Conservation (phyloP, 331 rosid genomes). For the Acacia pycnantha region DNA sequence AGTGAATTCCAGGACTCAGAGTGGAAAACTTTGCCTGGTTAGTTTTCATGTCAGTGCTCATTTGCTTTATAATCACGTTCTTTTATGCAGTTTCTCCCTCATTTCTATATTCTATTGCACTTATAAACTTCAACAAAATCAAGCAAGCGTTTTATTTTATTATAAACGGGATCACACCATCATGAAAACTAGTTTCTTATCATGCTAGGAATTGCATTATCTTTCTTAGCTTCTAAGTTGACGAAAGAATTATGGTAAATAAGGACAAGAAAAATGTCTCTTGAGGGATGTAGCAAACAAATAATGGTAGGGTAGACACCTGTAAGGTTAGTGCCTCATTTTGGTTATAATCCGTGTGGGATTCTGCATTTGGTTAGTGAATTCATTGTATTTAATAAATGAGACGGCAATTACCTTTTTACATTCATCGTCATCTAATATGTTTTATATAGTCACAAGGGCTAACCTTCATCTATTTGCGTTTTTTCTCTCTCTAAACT, state of each 20-base stretch:
- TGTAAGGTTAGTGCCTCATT: not conserved
- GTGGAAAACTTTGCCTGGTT: conserved; percentile 87
- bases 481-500: conserved; percentile 30
- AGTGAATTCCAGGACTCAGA: conserved; percentile 59
- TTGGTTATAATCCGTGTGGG: not conserved
- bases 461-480: conserved; percentile 22
- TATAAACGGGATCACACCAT: not conserved
- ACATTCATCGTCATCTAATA: not conserved
- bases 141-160: not conserved
- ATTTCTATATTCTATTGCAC: not conserved
- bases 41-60: not conserved
- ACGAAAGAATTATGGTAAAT: not conserved
- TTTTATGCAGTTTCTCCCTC: not conserved
- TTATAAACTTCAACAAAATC: not conserved
- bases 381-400: not conserved
- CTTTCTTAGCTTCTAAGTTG: not conserved
- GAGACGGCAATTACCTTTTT: not conserved
- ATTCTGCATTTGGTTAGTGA: not conserved
- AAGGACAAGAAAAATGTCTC: not conserved
- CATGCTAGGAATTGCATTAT: not conserved
- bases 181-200: not conserved
- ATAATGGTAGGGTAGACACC: not conserved
- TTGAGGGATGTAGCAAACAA: not conserved
- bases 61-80: not conserved
- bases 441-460: conserved; percentile 6